Base-by-base conservation (phyloP, 805 yeast species). In the Wickerhamiella australiensis region DNA sequence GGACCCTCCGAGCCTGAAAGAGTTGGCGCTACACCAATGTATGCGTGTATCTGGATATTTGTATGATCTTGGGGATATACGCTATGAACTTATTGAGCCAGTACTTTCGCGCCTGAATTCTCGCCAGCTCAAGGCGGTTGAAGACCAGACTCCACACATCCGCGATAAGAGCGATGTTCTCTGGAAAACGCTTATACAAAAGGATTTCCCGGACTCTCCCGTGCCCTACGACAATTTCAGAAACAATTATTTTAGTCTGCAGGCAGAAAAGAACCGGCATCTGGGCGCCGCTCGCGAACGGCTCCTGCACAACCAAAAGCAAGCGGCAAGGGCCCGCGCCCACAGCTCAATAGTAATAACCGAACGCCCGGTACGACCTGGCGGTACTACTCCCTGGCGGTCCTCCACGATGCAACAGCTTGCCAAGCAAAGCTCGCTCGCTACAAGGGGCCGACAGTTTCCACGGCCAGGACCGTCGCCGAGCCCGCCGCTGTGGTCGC, bases 201-300 rank as follows among this genome's bases (percentile, higher is more conserved):
- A 59, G 8, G 68, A 65, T 21, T 68, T 69, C 48, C 53, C 61
- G 6, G 65, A 62, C 42, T 53, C 65, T 8, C 63, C 59, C 2
- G 15, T 60, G 15, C 68, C 69, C 11, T 8, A n/a, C 12, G 27
- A 47, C 8, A 36, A 57, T 13, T 63, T 50, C 53, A 53, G 65
- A 6, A 47, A 55, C n/a, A 50, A 62, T 2, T 68, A 64, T 43
- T 33, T 43, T 29, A 21, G 47, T 47, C 54, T 62, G 50, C 47
- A 52, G 18, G 52, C 64, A 55, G 53, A 70, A 49, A 76, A 71
- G 46, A 70, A 74, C 47, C 70, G 69, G 2, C 75, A 68, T 52
- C 55, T 72, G 50, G 70, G 69, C 42, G 66, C 68, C 9, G 75
- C 72, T 46, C 69, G 74, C 47, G 64, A 64, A 20, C 53, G 69